Percentiles rank a stretch among this genome's conserved stretches.
Evolutionary conservation across 2,329 filamentous ascomycete species (phyloP).

Genomic region (Chlorencoelia australis): DNA sequence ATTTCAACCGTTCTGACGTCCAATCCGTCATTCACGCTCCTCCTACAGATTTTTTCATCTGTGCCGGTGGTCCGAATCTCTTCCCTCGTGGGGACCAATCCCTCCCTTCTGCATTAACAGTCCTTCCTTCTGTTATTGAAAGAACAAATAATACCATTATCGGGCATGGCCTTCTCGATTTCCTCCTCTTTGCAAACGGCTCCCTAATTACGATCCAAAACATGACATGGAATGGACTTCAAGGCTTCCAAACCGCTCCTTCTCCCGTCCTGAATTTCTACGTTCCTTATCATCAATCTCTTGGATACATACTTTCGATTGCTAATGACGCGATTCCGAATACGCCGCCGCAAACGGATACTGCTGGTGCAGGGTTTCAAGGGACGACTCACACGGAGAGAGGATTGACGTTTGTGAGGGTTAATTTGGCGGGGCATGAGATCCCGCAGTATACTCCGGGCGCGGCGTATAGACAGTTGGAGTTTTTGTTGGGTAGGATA

Average conservation of each 20-base stretch:
- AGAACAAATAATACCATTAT: conserved; percentile 50
- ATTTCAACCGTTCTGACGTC: conserved; percentile 53
- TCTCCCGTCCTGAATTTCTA: conserved; percentile 17
- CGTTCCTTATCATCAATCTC: conserved; percentile 34
- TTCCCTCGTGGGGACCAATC: conserved; percentile 37
- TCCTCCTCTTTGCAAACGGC: conserved; percentile 52
- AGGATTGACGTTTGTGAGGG: conserved; percentile 49
- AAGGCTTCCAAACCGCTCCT: conserved; percentile 45
- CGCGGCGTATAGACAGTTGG: conserved; percentile 47
- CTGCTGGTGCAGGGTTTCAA: conserved; percentile 22
- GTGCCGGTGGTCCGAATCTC: conserved; percentile 36
- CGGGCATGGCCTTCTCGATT: conserved; percentile 51
- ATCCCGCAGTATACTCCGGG: conserved; percentile 45
- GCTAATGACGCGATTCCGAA: conserved; percentile 12
- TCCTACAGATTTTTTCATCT: conserved; percentile 40
- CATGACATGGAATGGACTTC: conserved; percentile 58
- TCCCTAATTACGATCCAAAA: conserved; percentile 57
- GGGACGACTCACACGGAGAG: conserved; percentile 51
- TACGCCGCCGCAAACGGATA: conserved; percentile 14
- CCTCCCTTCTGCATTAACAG: conserved; percentile 37
- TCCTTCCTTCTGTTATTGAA: conserved; percentile 51
- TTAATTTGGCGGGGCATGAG: conserved; percentile 45
- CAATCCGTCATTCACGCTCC: conserved; percentile 51
- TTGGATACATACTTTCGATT: conserved; percentile 37
- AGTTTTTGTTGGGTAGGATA: conserved; percentile 51